Conservation (phyloP, 176 grass and related monocot species). For the Phoenix dactylifera region DNA sequence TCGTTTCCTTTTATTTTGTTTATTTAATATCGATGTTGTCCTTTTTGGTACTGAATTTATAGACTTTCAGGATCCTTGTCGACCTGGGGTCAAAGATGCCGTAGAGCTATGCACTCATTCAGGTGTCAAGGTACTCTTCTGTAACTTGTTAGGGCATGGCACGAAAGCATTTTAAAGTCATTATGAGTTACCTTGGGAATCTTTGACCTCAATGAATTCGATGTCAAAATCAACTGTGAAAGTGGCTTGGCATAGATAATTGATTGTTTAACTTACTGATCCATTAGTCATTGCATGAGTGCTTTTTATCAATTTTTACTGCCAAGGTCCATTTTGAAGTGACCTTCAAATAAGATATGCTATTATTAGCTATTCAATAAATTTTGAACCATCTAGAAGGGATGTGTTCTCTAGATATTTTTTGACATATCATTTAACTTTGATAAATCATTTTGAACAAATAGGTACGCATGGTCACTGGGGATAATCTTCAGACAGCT, state of each 20-base stretch:
- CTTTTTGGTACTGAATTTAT: constrained; percentile 9
- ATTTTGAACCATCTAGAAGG: too few species aligned
- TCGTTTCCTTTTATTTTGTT: not conserved
- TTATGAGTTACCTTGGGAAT: not conserved
- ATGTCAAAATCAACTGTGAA: not conserved
- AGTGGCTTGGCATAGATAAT: not conserved
- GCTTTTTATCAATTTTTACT: not conserved
- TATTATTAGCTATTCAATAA: too few species aligned
- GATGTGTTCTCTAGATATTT: too few species aligned
- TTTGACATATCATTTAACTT: not conserved
- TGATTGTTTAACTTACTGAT: too few species aligned
- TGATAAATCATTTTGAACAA: not conserved
- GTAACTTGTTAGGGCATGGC: not conserved
- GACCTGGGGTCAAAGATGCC: constrained; percentile 69
- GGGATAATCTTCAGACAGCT: constrained; percentile 89
- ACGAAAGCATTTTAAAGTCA: not conserved
- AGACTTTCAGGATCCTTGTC: constrained; percentile 74
- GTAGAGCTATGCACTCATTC: constrained; percentile 53
- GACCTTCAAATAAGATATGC: too few species aligned
- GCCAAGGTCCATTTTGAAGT: too few species aligned
- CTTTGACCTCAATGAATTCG: too few species aligned
- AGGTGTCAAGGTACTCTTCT: constrained; percentile 63
- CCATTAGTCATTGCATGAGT: not conserved
- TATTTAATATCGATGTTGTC: not conserved
- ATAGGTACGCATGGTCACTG: constrained; percentile 94